Conservation (phyloP, 345 rosid genomes). For the thale cress (Arabidopsis thaliana) region DNA sequence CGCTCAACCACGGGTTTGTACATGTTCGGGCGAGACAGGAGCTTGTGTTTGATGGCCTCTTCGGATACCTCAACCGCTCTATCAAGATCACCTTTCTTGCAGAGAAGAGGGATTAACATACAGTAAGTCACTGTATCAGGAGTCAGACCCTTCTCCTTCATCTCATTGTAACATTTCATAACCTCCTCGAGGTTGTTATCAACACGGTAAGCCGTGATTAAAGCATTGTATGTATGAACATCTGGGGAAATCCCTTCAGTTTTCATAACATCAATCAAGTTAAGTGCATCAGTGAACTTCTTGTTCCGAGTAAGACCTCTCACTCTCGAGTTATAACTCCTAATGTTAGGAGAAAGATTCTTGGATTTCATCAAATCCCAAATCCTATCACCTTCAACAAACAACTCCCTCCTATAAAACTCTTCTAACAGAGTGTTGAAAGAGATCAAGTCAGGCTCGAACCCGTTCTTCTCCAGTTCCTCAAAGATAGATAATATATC, state of each 20-base stretch:
- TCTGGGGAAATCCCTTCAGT: constrained; percentile 52
- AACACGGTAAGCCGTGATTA: constrained; percentile 58
- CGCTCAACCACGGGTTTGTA: constrained; percentile 61
- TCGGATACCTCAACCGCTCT: constrained; percentile 57
- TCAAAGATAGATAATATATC: constrained; percentile 50
- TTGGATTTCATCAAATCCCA: constrained; percentile 66
- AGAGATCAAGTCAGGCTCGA: constrained; percentile 58
- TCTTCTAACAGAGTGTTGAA: constrained; percentile 66
- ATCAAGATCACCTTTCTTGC: constrained; percentile 61
- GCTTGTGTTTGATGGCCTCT: constrained; percentile 43
- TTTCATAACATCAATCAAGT: constrained; percentile 55
- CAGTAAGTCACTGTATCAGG: constrained; percentile 52
- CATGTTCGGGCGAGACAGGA: constrained; percentile 45
- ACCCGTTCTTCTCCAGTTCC: constrained; percentile 62
- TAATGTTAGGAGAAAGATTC: constrained; percentile 55
- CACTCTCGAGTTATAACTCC: constrained; percentile 66
- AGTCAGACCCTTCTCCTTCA: constrained; percentile 43
- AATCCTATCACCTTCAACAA: constrained; percentile 63
- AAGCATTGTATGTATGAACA: constrained; percentile 57
- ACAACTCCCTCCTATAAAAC: constrained; percentile 53
- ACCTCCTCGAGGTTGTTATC: constrained; percentile 55
- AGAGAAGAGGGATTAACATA: constrained; percentile 52
- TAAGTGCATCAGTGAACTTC: constrained; percentile 54
- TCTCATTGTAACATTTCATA: constrained; percentile 58
- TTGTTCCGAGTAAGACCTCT: constrained; percentile 56